Evolutionary conservation across 1,139 yeast species (phyloP).

Genomic region (Sugiyamaella paludigena): DNA sequence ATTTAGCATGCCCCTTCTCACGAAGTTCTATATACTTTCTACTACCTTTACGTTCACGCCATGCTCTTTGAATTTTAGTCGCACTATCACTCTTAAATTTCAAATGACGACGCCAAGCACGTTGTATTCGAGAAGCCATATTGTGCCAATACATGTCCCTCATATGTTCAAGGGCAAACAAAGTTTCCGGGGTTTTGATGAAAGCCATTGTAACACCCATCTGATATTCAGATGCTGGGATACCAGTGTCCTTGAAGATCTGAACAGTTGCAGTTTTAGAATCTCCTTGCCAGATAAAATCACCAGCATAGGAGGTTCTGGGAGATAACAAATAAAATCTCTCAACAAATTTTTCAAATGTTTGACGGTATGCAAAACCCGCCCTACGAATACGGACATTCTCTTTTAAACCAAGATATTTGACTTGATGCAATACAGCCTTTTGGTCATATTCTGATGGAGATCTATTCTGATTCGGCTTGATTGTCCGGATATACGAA

Average conservation of each 20-base stretch:
- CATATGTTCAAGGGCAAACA: constrained; percentile 94
- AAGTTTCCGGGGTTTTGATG: constrained; percentile 94
- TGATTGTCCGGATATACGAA: constrained; percentile 94
- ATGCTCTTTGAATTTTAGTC: constrained; percentile 73
- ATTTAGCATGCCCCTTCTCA: constrained; percentile 71
- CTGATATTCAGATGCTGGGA: constrained; percentile 81
- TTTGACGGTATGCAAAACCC: constrained; percentile 97
- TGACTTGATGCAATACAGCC: constrained; percentile 93
- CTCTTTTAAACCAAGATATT: constrained; percentile 93
- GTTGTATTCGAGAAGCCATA: constrained; percentile 96
- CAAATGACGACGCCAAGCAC: constrained; percentile 90
- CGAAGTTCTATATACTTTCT: constrained; percentile 75
- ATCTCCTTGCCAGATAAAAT: constrained; percentile 92
- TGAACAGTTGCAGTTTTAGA: constrained; percentile 75
- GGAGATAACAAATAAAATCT: constrained; percentile 86
- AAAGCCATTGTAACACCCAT: constrained; percentile 93
- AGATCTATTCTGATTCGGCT: constrained; percentile 91
- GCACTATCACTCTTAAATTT: constrained; percentile 88
- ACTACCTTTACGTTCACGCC: constrained; percentile 79
- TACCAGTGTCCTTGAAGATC: constrained; percentile 74
- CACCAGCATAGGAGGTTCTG: constrained; percentile 96
- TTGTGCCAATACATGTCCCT: constrained; percentile 97
- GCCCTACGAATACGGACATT: constrained; percentile 98
- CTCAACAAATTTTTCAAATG: constrained; percentile 96
- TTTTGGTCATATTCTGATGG: constrained; percentile 86